Evolutionary conservation across 257 asterid genomes (phyloP), one percentile per base, ranked within the genome.

Genomic region (Jacaranda copaia): DNA sequence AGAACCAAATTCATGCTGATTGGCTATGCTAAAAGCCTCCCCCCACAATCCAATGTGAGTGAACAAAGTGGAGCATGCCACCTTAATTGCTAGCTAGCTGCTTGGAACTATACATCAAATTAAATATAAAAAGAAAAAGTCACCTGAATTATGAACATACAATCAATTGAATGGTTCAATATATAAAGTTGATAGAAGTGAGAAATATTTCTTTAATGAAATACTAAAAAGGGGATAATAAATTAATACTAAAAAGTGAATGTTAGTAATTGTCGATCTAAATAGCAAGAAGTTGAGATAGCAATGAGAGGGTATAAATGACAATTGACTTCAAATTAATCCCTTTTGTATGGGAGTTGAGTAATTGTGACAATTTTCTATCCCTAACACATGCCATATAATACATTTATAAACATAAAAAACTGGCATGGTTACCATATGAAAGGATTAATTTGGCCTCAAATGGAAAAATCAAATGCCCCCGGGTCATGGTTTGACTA

Each of bases 11-110:
- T 56, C 10, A 68, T n/a, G 61, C 51, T 68, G 42, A 76, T 65
- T 66, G 80, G 80, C 38, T 58, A 4, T 15, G 36, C 68, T 19
- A 68, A 76, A 15, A 76, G 36, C 13, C 3, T 25, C 55, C 60
- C 67, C 59, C n/a, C 52, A 62, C 63, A 74, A 48, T 80, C 32
- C 66, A 59, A 8, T 62, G 61, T 81, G 85, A 78, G 79, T 79
- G 84, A 83, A 82, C 60, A 84, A 84, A 88, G 83, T 81, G 88
- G 82, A 86, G 88, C 90, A 86, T 84, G 84, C 81, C 84, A 84
- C 90, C 87, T 84, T 75, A 74, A 56, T 74, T 53, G 74, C 69
- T 58, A 77, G 32, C 53, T 75, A 81, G 80, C 61, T 55, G 71
- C 79, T 32, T 68, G 72, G 67, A 61, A 80, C 78, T 39, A 72